A percentile compares a stretch with the other conserved stretches of the same genome.
These are phyloP conservation scores for Rhynchosporium secalis DNA, from an alignment of 2,329 filamentous ascomycete species.

Conservation along the genomic window DNA sequence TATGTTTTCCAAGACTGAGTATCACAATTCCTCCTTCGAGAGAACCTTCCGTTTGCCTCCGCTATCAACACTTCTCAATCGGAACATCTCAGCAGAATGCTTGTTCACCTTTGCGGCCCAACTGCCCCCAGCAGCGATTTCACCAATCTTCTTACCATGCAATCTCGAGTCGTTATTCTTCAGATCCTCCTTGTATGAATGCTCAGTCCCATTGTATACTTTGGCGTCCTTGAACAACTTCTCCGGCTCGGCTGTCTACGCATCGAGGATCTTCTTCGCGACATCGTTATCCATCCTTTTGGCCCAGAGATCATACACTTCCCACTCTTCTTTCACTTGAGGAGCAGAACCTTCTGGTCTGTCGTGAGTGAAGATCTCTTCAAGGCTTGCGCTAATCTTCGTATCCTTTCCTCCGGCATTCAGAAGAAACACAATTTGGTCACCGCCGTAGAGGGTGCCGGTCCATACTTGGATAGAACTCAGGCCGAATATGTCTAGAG, in stretches of 20 bases:
- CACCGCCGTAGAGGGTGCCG: conserved; percentile 45
- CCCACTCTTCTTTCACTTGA: conserved; percentile 47
- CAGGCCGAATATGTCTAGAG: conserved; percentile 44
- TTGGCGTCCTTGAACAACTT: conserved; percentile 23
- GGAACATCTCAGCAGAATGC: conserved; percentile 47
- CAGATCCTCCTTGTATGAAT: conserved; percentile 48
- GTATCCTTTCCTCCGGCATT: conserved; percentile 47
- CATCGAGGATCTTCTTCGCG: conserved; percentile 37
- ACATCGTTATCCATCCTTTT: conserved; percentile 49
- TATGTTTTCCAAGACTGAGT: not conserved
- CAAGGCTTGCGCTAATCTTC: conserved; percentile 49
- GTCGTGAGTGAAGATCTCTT: conserved; percentile 52
- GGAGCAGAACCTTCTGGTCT: conserved; percentile 44
- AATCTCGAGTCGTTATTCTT: conserved; percentile 45
- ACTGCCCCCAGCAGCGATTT: conserved; percentile 42
- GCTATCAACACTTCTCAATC: conserved; percentile 17
- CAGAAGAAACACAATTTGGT: conserved; percentile 47
- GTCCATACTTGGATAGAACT: conserved; percentile 52
- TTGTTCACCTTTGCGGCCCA: conserved; percentile 45
- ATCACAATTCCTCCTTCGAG: conserved; percentile 21
- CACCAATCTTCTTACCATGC: conserved; percentile 47
- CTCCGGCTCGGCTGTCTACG: conserved; percentile 3
- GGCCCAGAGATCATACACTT: conserved; percentile 55
- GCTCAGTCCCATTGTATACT: conserved; percentile 49
- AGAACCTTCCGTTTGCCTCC: conserved; percentile 20